Evolutionary conservation across 805 yeast genomes (phyloP).

Genomic region (Saccharomycopsis amapae): DNA sequence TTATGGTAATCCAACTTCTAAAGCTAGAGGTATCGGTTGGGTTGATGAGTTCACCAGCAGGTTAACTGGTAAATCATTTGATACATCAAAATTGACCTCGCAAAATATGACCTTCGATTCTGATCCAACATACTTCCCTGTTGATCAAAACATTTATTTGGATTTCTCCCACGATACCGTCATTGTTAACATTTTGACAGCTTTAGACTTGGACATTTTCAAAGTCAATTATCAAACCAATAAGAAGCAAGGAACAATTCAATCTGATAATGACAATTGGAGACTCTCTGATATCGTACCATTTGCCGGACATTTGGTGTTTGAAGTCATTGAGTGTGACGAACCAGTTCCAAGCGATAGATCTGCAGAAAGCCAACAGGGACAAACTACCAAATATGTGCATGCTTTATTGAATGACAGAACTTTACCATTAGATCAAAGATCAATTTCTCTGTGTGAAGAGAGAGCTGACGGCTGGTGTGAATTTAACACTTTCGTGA

Average conservation of each 20-base stretch:
- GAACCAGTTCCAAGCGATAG: conserved; percentile 18
- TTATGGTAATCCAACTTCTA: conserved; percentile 52
- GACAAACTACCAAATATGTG: conserved; percentile 14
- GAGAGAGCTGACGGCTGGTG: conserved; percentile 25
- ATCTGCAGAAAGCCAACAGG: neutral
- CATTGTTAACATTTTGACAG: conserved; percentile 51
- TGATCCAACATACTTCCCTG: conserved; percentile 30
- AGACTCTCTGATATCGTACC: conserved; percentile 20
- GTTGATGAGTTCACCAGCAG: conserved; percentile 36
- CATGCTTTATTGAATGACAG: conserved; percentile 22
- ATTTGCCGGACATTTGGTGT: conserved; percentile 20
- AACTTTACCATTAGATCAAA: conserved; percentile 19
- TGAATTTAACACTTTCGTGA: conserved; percentile 18
- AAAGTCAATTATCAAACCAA: conserved; percentile 4
- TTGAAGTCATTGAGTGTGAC: conserved; percentile 23
- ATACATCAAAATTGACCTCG: conserved; percentile 40
- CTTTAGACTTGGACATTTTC: conserved; percentile 44
- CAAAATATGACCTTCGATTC: conserved; percentile 38
- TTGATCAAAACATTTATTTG: conserved; percentile 48
- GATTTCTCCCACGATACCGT: conserved; percentile 75
- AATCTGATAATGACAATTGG: conserved; percentile 5
- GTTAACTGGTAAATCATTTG: conserved; percentile 38
- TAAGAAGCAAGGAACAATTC: conserved; percentile 7
- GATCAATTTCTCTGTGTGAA: conserved; percentile 20
- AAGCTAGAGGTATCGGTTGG: conserved; percentile 55